Percentiles rank a stretch among this genome's conserved stretches.
Conservation (phyloP, 1,284 basidiomycete species). For the Serendipita sp. region DNA sequence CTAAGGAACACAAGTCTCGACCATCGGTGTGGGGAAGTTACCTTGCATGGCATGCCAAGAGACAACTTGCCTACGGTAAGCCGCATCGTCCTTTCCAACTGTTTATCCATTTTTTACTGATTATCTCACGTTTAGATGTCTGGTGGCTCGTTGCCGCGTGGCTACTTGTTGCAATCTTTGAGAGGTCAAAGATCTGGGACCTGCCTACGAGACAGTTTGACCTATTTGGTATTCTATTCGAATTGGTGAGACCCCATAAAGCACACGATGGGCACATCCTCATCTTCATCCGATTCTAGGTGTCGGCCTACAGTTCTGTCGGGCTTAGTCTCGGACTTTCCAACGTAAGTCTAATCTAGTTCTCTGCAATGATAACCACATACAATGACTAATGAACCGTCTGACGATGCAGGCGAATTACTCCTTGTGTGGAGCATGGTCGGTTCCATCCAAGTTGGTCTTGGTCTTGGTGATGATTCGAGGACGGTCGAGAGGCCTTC, state of each 20-base stretch:
- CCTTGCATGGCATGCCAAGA: conserved; percentile 47
- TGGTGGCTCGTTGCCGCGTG: conserved; percentile 41
- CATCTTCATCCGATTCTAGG: conserved; percentile 11
- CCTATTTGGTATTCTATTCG: conserved; percentile 48
- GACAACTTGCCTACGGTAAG: conserved; percentile 44
- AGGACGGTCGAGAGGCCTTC: conserved; percentile 60
- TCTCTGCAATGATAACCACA: not conserved
- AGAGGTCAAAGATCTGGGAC: conserved; percentile 42
- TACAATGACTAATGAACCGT: not conserved
- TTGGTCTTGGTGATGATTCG: conserved; percentile 64
- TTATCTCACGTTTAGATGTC: conserved; percentile 15
- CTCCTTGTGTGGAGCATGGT: conserved; percentile 51
- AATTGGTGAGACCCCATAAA: conserved; percentile 31
- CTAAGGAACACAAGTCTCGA: conserved; percentile 11
- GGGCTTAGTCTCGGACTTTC: conserved; percentile 60
- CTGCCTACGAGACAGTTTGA: conserved; percentile 45
- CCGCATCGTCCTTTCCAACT: too few species aligned
- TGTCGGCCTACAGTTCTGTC: conserved; percentile 50
- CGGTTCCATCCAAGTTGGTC: conserved; percentile 57
- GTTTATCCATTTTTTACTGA: too few species aligned
- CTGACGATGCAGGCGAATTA: conserved; percentile 32
- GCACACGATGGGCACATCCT: too few species aligned
- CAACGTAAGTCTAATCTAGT: conserved; percentile 22
- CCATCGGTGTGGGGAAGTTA: conserved; percentile 31
- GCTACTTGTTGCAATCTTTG: conserved; percentile 52